These are phyloP conservation scores for Aspergillus avenaceus DNA, from an alignment of 495 filamentous ascomycete genomes.

Conservation along the genomic window DNA sequence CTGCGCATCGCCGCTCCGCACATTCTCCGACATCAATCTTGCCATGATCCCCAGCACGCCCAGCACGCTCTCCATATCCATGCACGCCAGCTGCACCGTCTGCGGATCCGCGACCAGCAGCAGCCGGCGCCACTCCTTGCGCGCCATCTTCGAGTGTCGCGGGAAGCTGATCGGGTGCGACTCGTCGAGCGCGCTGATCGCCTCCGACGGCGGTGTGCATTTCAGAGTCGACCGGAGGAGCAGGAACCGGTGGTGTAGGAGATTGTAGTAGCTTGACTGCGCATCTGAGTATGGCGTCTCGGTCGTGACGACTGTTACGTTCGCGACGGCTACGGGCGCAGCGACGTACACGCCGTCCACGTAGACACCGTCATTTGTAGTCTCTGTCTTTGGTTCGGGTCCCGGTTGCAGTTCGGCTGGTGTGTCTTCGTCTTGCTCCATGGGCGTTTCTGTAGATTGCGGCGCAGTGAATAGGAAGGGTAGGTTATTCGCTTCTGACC, in stretches of 20 bases:
- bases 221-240: conserved; percentile 56
- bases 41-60: conserved; percentile 42
- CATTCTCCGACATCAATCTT: conserved; percentile 37
- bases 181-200: conserved; percentile 47
- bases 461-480: conserved; percentile 61
- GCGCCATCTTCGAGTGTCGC: conserved; percentile 32
- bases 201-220: conserved; percentile 44
- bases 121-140: conserved; percentile 48
- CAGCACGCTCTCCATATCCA: conserved; percentile 60
- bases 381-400: neutral
- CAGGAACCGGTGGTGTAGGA: conserved; percentile 56
- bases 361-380: conserved; percentile 10
- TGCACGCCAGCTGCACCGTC: conserved; percentile 63
- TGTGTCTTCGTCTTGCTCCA: neutral
- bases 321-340: conserved; percentile 29
- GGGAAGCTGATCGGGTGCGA: conserved; percentile 56
- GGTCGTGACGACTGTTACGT: neutral
- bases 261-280: conserved; percentile 58
- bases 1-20: conserved; percentile 38
- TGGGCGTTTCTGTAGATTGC: conserved; percentile 18
- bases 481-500: conserved; percentile 68
- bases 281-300: conserved; percentile 35
- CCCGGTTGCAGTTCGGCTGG: neutral
- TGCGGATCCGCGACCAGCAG: conserved; percentile 55
- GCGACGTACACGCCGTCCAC: conserved; percentile 29